Evolutionary conservation across 805 yeast species (phyloP), one percentile per base, ranked within the genome.

Genomic region (Spathaspora boniae): DNA sequence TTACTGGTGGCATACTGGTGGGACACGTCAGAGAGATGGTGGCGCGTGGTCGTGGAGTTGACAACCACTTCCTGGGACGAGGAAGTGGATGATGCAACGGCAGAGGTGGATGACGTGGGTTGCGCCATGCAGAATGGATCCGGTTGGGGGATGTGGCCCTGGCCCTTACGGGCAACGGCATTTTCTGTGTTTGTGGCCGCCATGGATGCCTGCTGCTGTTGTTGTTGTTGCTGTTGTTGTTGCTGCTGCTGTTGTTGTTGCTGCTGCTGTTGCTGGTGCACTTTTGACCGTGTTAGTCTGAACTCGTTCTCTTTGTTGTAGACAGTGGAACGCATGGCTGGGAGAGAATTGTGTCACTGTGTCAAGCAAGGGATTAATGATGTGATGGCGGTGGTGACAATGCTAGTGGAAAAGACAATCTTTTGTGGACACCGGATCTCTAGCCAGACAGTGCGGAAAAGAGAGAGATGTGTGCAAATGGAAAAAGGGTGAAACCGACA

Each of bases 251-350:
- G 31, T 16, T 11, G 24, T 22, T 18, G 21, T 18, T 16, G 30
- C 12, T 16, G 25, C 33, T 28, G 29, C 19, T 28, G 34, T 30
- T 34, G 36, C 22, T 34, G 41, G 9, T 34, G n/a, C 11, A 31
- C 52, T 42, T 58, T 58, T 15, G 66, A 51, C 34, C 68, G 52
- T 29, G 62, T 50, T 37, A 59, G 45, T 39, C 64, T 56, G 44
- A 50, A 60, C 28, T 63, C 68, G 47, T 66, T 66, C 44, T 66
- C 72, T 49, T 65, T 65, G 42, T 59, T 62, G 17, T 23, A 9
- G 5, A 23, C 17, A 33, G 65, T 24, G 11, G 40, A n/a, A n/a
- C n/a, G n/a, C n/a, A n/a, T n/a, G n/a, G n/a, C n/a, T n/a, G n/a
- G n/a, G n/a, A n/a, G n/a, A n/a, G n/a, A n/a, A n/a, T n/a, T n/a